A percentile compares a stretch with the other conserved stretches of the same genome.
Conservation (phyloP, 2,329 filamentous ascomycete species). For the Aspergillus melleus region DNA sequence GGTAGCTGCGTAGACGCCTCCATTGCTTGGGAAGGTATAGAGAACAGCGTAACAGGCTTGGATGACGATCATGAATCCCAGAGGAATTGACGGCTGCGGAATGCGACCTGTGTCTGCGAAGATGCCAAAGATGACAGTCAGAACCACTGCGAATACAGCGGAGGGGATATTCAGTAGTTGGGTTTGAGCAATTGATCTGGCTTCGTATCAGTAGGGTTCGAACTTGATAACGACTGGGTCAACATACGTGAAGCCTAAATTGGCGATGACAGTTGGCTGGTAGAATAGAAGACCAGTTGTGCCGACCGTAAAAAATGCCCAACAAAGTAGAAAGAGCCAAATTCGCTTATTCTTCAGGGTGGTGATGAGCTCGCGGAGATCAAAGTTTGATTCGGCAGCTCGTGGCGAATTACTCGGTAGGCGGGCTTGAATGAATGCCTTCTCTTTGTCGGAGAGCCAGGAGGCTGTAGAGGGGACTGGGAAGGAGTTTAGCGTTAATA, state of each 20-base stretch:
- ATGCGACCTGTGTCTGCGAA: slow-evolving; percentile 1
- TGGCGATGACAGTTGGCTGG: slow-evolving; percentile 9
- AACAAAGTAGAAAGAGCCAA: slow-evolving; percentile 10
- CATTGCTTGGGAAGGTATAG: slow-evolving; percentile 6
- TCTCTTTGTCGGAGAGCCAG: slow-evolving; percentile 5
- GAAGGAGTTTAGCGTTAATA: neutral
- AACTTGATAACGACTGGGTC: too few species aligned
- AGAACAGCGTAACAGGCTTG: slow-evolving; percentile 8
- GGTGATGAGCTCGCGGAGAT: neutral
- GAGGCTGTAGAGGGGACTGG: neutral
- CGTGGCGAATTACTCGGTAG: slow-evolving; percentile 1
- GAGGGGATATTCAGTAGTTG: slow-evolving; percentile 2
- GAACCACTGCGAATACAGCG: neutral
- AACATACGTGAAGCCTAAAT: slow-evolving; percentile 4
- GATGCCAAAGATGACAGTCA: slow-evolving; percentile 1
- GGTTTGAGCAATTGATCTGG: neutral
- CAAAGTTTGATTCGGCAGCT: slow-evolving; percentile 1
- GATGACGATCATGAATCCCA: slow-evolving; percentile 5
- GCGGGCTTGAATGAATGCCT: neutral
- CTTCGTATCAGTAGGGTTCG: neutral
- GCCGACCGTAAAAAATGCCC: slow-evolving; percentile 8
- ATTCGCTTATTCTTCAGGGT: slow-evolving; percentile 4
- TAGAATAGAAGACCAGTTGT: slow-evolving; percentile 5
- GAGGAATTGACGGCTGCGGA: slow-evolving; percentile 2
- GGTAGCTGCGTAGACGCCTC: slow-evolving; percentile 4